A percentile compares a stretch with the other conserved stretches of the same genome.
These are phyloP conservation scores for Rhizopogon vesiculosus DNA, from an alignment of 768 basidiomycete genomes.

Conservation along the genomic window DNA sequence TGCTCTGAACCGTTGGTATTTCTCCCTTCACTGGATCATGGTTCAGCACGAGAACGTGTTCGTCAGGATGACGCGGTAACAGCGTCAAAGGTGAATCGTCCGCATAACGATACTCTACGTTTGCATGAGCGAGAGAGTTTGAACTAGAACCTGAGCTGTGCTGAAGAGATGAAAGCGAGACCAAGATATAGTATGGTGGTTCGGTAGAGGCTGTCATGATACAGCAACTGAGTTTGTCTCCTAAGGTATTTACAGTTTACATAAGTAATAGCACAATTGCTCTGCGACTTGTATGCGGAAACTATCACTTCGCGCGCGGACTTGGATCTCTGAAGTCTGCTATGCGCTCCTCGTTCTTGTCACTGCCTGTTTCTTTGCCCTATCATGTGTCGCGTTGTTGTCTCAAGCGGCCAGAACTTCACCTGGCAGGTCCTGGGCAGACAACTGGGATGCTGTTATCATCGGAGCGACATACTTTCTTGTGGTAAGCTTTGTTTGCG, in stretches of 20 bases:
- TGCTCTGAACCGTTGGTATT: slow-evolving; percentile 46
- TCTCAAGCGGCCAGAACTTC: slow-evolving; percentile 71
- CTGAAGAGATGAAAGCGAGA: slow-evolving; percentile 50
- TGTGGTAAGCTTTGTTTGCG: slow-evolving; percentile 42
- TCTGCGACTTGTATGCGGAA: slow-evolving; percentile 13
- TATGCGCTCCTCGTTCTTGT: slow-evolving; percentile 51
- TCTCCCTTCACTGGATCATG: slow-evolving; percentile 43
- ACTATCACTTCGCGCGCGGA: slow-evolving; percentile 34
- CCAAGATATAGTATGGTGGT: slow-evolving; percentile 65
- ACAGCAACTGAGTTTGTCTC: too few species aligned
- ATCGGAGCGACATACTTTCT: slow-evolving; percentile 68
- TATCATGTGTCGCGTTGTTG: slow-evolving; percentile 62
- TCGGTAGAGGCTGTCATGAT: slow-evolving; percentile 16
- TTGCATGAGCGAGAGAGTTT: slow-evolving; percentile 48
- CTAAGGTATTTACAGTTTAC: not conserved
- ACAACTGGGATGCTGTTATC: slow-evolving; percentile 64
- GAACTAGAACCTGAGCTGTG: slow-evolving; percentile 34
- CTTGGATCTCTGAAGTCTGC: slow-evolving; percentile 48
- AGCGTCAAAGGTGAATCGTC: slow-evolving; percentile 72
- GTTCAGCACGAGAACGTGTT: slow-evolving; percentile 73
- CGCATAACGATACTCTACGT: slow-evolving; percentile 76
- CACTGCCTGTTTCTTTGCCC: slow-evolving; percentile 47
- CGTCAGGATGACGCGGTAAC: slow-evolving; percentile 53
- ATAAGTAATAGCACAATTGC: not conserved
- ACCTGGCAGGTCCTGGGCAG: slow-evolving; percentile 44